Evolutionary conservation across 139 green algal genomes (phyloP), one percentile per base, ranked within the genome.

Genomic region (Asterochloris erici): DNA sequence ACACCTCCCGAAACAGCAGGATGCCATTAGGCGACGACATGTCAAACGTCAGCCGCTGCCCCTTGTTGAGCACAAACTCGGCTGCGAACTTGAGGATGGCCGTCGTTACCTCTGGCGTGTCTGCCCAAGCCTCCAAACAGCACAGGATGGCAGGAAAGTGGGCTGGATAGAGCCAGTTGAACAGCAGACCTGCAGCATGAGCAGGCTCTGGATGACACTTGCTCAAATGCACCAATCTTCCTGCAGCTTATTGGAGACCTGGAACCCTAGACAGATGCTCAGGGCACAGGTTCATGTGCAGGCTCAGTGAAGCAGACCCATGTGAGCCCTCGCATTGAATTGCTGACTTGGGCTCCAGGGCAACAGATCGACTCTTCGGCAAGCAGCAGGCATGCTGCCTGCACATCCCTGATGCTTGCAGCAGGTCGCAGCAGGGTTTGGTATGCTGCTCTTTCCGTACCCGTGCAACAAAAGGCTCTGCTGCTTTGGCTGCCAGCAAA

Each of bases 51-150:
- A 99, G 86, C n/a, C 97, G 89, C 84, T 98, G 94, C 82, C 92
- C 96, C 88, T 98, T 98, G 92, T 99, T 99, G 83, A 96, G 92
- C 66, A 95, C 95, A 86, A 99, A 98, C 87, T 99, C 97, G 0
- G 90, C 90, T 76, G 98, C 88, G 86, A 99, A 99, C 83, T 99
- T 99, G 74, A 99, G 91, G 83, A 99, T 85, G 0, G 96, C 93
- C 1, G 92, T 97, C 23, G 94, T 95, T 19, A 98, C 93, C 4
- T 89, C 90, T 14, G 85, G 96, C 74, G 78, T 80, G 86, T 97
- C 95, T 0, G 94, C 88, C 89, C 91, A 99, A 24, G 92, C 93
- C 87, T 99, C 92, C 61, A 97, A 81, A 78, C 94, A 95, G 63
- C 87, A 89, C 54, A 94, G 68, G 17, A 99, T 88, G 23, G 92